Base-by-base conservation (phyloP, 768 basidiomycete genomes). In the Podaxis sp. region DNA sequence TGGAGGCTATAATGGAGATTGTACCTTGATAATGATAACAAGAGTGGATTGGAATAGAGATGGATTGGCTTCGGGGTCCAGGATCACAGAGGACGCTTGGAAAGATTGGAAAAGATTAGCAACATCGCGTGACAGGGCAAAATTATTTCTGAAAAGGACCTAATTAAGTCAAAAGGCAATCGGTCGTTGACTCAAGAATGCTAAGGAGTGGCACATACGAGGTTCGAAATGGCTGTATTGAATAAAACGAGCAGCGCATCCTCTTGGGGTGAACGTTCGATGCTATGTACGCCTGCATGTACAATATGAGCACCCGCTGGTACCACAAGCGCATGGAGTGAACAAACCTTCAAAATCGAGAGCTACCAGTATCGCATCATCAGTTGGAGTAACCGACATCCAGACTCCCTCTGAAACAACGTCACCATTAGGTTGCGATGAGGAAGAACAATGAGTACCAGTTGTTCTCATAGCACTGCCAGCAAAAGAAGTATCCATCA, bases 111-210 rank as follows among this genome's bases (percentile, higher is more conserved):
- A 88, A 1, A 87, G 78, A 2, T 83, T 84, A 3, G 82, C 78
- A 17, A 88, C 84, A 64, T 86, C 84, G 22, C 85, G 76, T 46
- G 83, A 82, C 2, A 88, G 71, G 0, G 86, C 84, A 59, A 88
- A 88, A 57, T 88, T 88, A 61, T 88, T 87, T 3, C 87, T 80
- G 74, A 86, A 87, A 1, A 87, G 71, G 1, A 88, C 84, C 86
- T 87, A 61, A n/a, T 43, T 19, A 37, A 37, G 7, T 29, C 27
- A 6, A 29, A 29, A 29, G 27, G 27, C 27, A 29, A 29, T 29
- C 6, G 6, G 27, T 29, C 5, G 27, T 29, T 29, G 27, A 29
- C 27, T 29, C 27, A 6, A 29, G 27, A 29, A 29, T 6, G 6
- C 27, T 29, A 29, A 29, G 27, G 27, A 29, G 27, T 29, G 27